These are phyloP conservation scores for Cytauxzoon felis DNA, from an alignment of 169 alveolate genomes.

Conservation along the genomic window DNA sequence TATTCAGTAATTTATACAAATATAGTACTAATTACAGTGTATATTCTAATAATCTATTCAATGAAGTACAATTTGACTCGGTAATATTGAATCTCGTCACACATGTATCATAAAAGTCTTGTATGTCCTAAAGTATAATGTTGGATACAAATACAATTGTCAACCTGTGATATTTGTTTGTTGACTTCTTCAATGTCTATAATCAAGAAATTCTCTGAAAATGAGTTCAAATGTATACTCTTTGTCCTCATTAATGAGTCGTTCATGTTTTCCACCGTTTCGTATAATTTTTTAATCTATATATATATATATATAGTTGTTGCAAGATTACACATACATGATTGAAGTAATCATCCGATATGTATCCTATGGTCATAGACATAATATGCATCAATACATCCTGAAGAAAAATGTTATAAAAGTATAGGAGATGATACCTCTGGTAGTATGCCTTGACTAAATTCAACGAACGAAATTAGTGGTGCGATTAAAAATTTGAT, in stretches of 20 bases:
- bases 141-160: too few relatives aligned
- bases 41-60: neutral
- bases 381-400: conserved; percentile 26
- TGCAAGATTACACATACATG: conserved; percentile 13
- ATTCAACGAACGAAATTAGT: conserved; percentile 53
- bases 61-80: neutral
- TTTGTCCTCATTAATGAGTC: conserved; percentile 32
- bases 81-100: conserved; percentile 6
- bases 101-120: conserved; percentile 31
- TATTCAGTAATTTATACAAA: too few relatives aligned
- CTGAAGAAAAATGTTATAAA: neutral
- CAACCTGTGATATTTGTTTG: conserved; percentile 25
- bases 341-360: conserved; percentile 23
- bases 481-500: conserved; percentile 57
- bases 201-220: conserved; percentile 37
- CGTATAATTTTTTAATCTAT: conserved; percentile 25
- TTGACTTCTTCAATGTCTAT: conserved; percentile 32
- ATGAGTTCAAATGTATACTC: conserved; percentile 11
- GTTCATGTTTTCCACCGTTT: conserved; percentile 48
- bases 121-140: conserved; percentile 8
- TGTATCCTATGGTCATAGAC: conserved; percentile 30
- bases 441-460: conserved; percentile 14
- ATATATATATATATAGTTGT: neutral
- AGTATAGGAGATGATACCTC: neutral
- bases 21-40: neutral